Base-by-base conservation (phyloP, 108 stramenopile species). In the Nitzschia sp. region DNA sequence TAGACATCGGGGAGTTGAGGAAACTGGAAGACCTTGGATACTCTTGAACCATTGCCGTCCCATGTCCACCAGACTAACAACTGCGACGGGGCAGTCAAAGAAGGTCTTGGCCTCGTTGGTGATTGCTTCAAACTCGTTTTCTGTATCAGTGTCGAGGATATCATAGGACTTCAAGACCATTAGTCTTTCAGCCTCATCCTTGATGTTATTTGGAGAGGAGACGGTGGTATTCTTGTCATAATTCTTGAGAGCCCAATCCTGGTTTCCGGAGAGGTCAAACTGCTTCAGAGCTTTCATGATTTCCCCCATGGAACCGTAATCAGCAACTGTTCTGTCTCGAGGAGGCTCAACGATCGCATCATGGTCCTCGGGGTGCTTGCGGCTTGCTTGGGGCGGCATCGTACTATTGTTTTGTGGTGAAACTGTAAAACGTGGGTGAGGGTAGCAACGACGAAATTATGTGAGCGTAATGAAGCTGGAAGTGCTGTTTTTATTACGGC, bases 1-100 rank as follows among this genome's bases (percentile, higher is more conserved):
- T 48, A 70, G 35, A 26, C 85, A 68, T 36, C 92, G 79, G 11
- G 74, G 77, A 18, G 86, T 87, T 72, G 90, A 83, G 45, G 59
- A 56, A 23, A 69, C 78, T 18, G 77, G 75, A 17, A 65, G 38
- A 9, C 90, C 90, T 54, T 54, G 51, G 45, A 83, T 84, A 35
- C 70, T 78, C 75, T 72, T 64, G 71, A 92, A 91, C 90, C 90
- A 95, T 61, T 92, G 89, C 28, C 93, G 71, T 15, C 75, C 80
- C 46, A 81, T 54, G 76, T 81, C 80, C 28, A 91, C 79, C 49
- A 94, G 72, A 46, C 59, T 68, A 32, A 95, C 76, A 42, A 92
- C 64, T 56, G 78, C 65, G 67, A 92, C 87, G 31, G 89, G 85
- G 4, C 81, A 81, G 54, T 85, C 54, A 64, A 91, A 88, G 42